These are phyloP conservation scores for Ascomycota sp. DNA, from an alignment of 2,329 filamentous ascomycete genomes.

Conservation along the genomic window DNA sequence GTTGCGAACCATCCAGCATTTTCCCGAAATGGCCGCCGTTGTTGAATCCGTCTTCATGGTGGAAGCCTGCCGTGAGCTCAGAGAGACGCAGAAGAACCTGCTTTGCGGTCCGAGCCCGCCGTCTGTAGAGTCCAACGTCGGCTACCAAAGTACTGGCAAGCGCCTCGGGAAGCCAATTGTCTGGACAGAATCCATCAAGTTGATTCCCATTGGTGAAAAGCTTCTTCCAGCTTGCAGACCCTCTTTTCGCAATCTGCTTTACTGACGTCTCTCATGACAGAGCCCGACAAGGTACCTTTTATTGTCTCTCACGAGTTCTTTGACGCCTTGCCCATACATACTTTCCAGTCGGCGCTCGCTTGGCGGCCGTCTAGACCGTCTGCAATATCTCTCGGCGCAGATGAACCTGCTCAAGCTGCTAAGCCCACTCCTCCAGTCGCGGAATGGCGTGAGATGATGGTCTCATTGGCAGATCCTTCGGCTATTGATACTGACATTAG, in stretches of 20 bases:
- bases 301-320: constrained; percentile 98
- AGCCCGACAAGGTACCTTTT: constrained; percentile 57
- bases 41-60: constrained; percentile 85
- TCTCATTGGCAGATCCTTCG: constrained; percentile 42
- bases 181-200: constrained; percentile 77
- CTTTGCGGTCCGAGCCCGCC: constrained; percentile 54
- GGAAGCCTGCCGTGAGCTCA: constrained; percentile 69
- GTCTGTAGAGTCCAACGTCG: constrained; percentile 51
- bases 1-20: constrained; percentile 68
- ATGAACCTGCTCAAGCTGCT: constrained; percentile 14
- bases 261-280: constrained; percentile 13
- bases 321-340: constrained; percentile 88
- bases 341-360: constrained; percentile 57
- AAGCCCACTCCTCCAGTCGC: constrained; percentile 4
- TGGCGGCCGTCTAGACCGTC: constrained; percentile 3
- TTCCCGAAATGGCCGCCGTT: constrained; percentile 54
- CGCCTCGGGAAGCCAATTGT: constrained; percentile 55
- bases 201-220: constrained; percentile 47
- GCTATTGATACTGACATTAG: constrained; percentile 27
- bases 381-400: constrained; percentile 14
- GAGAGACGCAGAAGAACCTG: constrained; percentile 57
- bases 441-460: constrained; percentile 71
- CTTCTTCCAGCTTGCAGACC: not conserved
- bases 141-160: constrained; percentile 56
- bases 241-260: not conserved